Evolutionary conservation across 371 early-diverging fungal genomes (phyloP).

Genomic region (Sporodiniella umbellata): DNA sequence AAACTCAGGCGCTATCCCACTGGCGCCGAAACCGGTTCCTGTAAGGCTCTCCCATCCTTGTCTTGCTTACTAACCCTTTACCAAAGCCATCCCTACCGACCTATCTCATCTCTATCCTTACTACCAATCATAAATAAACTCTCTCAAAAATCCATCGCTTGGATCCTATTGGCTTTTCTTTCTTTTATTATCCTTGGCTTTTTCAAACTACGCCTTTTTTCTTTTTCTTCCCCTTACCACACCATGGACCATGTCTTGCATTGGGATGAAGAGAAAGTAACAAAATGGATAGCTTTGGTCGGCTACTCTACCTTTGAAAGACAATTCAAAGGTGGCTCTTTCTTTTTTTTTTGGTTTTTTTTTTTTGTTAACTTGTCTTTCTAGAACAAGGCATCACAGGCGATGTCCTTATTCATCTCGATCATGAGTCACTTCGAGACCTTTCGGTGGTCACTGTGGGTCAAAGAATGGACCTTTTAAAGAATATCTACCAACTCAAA

Average conservation of each 20-base stretch:
- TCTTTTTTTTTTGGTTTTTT: too few species aligned
- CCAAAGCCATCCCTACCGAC: slow-evolving; percentile 42
- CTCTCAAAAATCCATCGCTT: too few species aligned
- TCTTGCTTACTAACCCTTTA: too few species aligned
- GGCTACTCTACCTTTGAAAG: slow-evolving; percentile 56
- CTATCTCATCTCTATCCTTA: slow-evolving; percentile 34
- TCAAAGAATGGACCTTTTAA: slow-evolving; percentile 79
- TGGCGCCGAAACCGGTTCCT: slow-evolving; percentile 47
- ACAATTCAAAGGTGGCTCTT: slow-evolving; percentile 63
- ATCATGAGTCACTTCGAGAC: slow-evolving; percentile 88
- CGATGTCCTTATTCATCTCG: slow-evolving; percentile 83
- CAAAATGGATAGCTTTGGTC: slow-evolving; percentile 56
- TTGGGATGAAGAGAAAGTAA: slow-evolving; percentile 61
- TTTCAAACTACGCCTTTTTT: background rate
- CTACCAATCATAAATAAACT: background rate
- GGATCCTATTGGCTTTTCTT: background rate
- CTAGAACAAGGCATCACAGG: slow-evolving; percentile 93
- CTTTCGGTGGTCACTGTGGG: slow-evolving; percentile 85
- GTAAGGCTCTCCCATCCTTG: slow-evolving; percentile 23
- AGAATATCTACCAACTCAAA: slow-evolving; percentile 82
- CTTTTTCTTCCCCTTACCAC: background rate
- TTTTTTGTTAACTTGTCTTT: too few species aligned
- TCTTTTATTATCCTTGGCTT: background rate
- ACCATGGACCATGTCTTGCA: slow-evolving; percentile 43
- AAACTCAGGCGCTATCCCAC: slow-evolving; percentile 40